A percentile compares a stretch with the other conserved stretches of the same genome.
These are phyloP conservation scores for Russula emetica DNA, from an alignment of 768 basidiomycete species.

Conservation along the genomic window DNA sequence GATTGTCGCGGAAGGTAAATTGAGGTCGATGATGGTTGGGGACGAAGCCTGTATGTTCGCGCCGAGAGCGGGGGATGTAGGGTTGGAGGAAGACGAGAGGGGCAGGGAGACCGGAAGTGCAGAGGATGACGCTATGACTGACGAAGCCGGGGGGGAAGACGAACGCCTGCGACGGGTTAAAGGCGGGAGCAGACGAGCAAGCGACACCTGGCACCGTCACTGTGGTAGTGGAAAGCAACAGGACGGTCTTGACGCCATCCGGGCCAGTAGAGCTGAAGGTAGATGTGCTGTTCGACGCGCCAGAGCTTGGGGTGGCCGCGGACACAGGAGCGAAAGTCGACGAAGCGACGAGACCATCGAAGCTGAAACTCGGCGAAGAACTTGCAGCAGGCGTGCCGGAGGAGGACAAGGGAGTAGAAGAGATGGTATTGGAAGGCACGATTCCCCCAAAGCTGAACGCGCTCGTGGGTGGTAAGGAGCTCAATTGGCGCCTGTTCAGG, in stretches of 20 bases:
- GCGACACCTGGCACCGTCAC: not conserved
- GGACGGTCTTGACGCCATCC: conserved; percentile 16
- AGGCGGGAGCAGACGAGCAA: conserved; percentile 2
- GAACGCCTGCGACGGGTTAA: not conserved
- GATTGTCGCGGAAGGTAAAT: not conserved
- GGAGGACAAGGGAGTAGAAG: not conserved
- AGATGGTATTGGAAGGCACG: not conserved
- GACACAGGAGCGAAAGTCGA: not conserved
- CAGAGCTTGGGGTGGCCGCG: not conserved
- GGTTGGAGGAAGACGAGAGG: not conserved
- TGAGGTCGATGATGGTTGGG: conserved; percentile 3
- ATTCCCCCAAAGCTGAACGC: conserved; percentile 21
- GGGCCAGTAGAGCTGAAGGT: conserved; percentile 15
- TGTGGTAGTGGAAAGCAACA: conserved; percentile 9
- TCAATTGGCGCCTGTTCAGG: conserved; percentile 22
- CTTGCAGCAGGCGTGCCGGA: not conserved
- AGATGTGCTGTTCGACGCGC: not conserved
- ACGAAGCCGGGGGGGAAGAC: not conserved
- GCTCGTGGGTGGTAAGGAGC: not conserved
- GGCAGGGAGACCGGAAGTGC: not conserved
- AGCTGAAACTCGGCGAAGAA: conserved; percentile 8
- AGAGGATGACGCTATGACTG: not conserved
- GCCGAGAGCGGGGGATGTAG: not conserved
- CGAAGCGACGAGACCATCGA: not conserved
- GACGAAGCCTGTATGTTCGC: not conserved